A percentile compares a stretch with the other conserved stretches of the same genome.
phyloP scores from a whole-genome alignment of 192 early-diverging fungal genomes.

The Coemansia sp. region DNA sequence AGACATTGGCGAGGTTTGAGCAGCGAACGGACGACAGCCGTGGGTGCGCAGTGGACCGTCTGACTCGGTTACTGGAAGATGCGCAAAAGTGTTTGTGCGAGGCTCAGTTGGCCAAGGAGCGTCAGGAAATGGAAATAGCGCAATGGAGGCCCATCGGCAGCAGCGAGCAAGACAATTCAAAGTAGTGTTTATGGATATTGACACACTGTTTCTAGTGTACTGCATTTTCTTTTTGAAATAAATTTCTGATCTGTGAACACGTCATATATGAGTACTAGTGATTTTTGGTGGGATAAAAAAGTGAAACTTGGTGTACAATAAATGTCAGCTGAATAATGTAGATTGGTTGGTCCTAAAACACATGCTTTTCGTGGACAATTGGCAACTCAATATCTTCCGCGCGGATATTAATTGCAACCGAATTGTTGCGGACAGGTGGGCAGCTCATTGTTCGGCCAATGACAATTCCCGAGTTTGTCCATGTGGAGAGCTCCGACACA shows the following conservation, averaged over 20 bases:
- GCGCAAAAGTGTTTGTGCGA: slow-evolving; percentile 29
- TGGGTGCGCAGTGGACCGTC: slow-evolving; percentile 15
- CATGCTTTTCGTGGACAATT: neutral
- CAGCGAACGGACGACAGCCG: neutral
- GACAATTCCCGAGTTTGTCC: neutral
- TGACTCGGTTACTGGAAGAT: slow-evolving; percentile 21
- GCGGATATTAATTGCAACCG: neutral
- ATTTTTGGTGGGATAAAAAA: too few relatives aligned
- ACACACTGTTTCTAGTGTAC: too few relatives aligned
- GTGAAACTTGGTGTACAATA: too few relatives aligned
- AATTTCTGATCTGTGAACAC: too few relatives aligned
- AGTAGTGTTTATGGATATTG: neutral
- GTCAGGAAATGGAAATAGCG: slow-evolving; percentile 35
- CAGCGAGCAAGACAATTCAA: neutral
- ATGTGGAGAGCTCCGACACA: neutral
- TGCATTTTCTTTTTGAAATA: too few relatives aligned
- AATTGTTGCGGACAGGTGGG: neutral
- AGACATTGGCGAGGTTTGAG: slow-evolving; percentile 14
- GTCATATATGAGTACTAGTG: too few relatives aligned
- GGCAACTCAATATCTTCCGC: neutral
- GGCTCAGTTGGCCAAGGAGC: slow-evolving; percentile 27
- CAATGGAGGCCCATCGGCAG: slow-evolving; percentile 10
- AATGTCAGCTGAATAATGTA: too few relatives aligned
- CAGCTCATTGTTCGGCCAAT: neutral
- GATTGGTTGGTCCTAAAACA: neutral